These are phyloP conservation scores for Zygoascus sp. DNA, from an alignment of 1,139 yeast species.

Conservation along the genomic window DNA sequence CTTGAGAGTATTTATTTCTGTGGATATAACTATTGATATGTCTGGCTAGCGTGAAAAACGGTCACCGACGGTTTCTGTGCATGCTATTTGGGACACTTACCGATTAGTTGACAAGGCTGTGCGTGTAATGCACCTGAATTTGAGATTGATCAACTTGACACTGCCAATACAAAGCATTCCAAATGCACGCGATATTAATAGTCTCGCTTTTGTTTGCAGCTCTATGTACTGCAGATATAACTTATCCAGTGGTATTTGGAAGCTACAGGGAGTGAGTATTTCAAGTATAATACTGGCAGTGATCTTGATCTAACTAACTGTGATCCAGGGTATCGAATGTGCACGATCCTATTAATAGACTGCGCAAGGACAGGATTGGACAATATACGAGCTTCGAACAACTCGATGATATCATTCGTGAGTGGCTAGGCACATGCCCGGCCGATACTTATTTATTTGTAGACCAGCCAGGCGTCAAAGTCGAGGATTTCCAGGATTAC, in stretches of 20 bases:
- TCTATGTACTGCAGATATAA: conserved; percentile 11
- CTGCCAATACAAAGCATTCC: not conserved
- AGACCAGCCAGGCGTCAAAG: conserved; percentile 63
- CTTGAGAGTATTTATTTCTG: not conserved
- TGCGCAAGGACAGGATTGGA: conserved; percentile 25
- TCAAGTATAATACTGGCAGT: no score
- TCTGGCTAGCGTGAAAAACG: no score
- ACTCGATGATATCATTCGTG: conserved; percentile 47
- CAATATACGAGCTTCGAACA: conserved; percentile 32
- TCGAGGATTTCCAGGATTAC: conserved; percentile 51
- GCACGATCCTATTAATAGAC: conserved; percentile 22
- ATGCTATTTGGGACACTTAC: no score
- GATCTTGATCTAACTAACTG: not conserved
- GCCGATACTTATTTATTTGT: conserved; percentile 67
- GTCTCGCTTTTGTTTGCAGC: not conserved
- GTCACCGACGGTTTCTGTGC: no score
- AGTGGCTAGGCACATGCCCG: conserved; percentile 55
- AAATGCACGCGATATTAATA: conserved; percentile 1
- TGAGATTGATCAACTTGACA: not conserved
- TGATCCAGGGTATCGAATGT: conserved; percentile 36
- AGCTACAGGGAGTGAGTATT: conserved; percentile 26
- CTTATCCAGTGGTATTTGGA: conserved; percentile 27
- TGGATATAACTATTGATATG: no score
- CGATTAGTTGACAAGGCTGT: no score
- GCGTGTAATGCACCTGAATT: no score